phyloP scores from a whole-genome alignment of 306 rosid species.

The Myrica gale region DNA sequence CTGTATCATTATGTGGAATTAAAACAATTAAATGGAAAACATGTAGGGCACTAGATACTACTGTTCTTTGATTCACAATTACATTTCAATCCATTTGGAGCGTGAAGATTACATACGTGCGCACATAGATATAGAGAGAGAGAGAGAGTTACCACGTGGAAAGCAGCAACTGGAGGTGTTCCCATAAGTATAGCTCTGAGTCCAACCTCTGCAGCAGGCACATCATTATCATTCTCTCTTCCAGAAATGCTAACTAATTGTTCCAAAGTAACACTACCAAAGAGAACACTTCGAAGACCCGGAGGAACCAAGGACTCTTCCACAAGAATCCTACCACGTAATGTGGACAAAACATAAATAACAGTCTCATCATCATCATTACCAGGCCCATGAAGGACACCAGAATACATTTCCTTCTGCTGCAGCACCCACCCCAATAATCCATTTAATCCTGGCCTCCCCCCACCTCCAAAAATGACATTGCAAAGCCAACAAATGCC shows the following conservation, averaged over 20 bases:
- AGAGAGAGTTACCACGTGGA: constrained; percentile 53
- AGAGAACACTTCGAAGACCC: constrained; percentile 75
- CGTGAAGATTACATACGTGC: too few species aligned
- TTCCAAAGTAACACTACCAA: constrained; percentile 81
- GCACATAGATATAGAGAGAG: constrained; percentile 16
- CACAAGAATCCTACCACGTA: constrained; percentile 60
- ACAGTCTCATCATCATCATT: constrained; percentile 83
- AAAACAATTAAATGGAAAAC: neutral
- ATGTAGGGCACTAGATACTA: neutral
- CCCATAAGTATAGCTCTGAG: constrained; percentile 72
- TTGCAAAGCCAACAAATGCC: constrained; percentile 75
- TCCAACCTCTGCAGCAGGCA: constrained; percentile 46
- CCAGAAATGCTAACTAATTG: constrained; percentile 65
- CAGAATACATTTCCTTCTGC: constrained; percentile 79
- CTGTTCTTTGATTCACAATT: neutral
- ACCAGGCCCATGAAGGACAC: constrained; percentile 65
- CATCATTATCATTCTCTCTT: constrained; percentile 49
- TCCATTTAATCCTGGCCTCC: constrained; percentile 79
- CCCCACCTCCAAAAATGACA: constrained; percentile 94
- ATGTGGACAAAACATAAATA: constrained; percentile 60
- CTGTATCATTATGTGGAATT: neutral
- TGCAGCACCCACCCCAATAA: constrained; percentile 74
- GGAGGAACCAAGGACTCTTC: constrained; percentile 68
- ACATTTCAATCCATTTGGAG: neutral
- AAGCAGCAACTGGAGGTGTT: constrained; percentile 50